phyloP scores from a whole-genome alignment of 345 rosid genomes.

The Gynandropsis gynandra region DNA sequence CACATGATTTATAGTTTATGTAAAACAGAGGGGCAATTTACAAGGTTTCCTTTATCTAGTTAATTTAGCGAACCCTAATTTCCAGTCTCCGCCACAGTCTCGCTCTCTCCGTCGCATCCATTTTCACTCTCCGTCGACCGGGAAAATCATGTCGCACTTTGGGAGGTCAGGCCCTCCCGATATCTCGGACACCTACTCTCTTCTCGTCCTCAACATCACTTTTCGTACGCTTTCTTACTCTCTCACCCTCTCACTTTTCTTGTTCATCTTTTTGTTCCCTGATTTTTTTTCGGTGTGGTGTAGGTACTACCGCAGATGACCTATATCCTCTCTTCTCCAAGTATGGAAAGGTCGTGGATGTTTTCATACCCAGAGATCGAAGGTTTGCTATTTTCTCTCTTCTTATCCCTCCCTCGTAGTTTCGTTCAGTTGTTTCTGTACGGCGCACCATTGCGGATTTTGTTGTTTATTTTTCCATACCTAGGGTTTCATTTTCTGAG shows the following conservation, averaged over 20 bases:
- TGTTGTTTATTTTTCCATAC: neutral
- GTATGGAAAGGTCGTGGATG: conserved; percentile 86
- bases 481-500: too few relatives aligned
- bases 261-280: conserved; percentile 6
- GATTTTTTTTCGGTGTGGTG: neutral
- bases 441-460: conserved; percentile 10
- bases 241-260: neutral
- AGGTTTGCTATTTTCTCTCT: conserved; percentile 28
- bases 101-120: too few relatives aligned
- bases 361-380: conserved; percentile 80
- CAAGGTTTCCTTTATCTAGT: too few relatives aligned
- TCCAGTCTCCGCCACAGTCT: too few relatives aligned
- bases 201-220: conserved; percentile 78
- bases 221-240: conserved; percentile 44
- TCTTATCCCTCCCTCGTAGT: neutral
- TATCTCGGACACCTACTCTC: conserved; percentile 62
- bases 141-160: conserved; percentile 59
- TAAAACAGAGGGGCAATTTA: too few relatives aligned
- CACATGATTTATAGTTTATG: conserved; percentile 97
- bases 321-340: conserved; percentile 76
- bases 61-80: too few relatives aligned
- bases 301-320: conserved; percentile 84
- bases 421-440: neutral
- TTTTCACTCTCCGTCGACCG: conserved; percentile 1
- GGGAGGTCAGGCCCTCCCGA: conserved; percentile 81